These are phyloP conservation scores for Puccinia coronata DNA, from an alignment of 1,284 basidiomycete species.

Conservation along the genomic window DNA sequence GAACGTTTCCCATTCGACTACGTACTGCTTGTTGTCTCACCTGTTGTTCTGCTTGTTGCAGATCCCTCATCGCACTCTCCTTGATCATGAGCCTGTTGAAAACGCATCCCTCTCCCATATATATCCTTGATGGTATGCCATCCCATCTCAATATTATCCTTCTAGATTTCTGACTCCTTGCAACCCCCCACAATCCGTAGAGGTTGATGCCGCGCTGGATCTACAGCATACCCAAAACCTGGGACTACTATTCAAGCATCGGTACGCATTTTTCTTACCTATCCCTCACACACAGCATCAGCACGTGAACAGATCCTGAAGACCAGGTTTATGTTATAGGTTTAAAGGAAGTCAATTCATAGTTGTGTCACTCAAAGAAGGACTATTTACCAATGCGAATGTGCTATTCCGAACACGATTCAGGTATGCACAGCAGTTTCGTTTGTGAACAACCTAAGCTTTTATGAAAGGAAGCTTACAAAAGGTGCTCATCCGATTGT, in stretches of 20 bases:
- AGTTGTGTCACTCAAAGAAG: slow-evolving; percentile 95
- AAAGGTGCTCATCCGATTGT: no score
- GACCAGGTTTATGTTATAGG: slow-evolving; percentile 74
- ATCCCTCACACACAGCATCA: slow-evolving; percentile 54
- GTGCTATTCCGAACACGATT: slow-evolving; percentile 81
- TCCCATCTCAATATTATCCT: background rate
- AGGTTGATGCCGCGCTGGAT: slow-evolving; percentile 59
- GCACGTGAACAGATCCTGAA: background rate
- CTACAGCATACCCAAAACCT: slow-evolving; percentile 59
- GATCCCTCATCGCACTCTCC: slow-evolving; percentile 56
- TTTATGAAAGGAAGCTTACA: no score
- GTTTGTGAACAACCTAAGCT: no score
- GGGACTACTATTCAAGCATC: slow-evolving; percentile 56
- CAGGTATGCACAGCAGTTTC: slow-evolving; percentile 57
- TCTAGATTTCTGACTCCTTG: background rate
- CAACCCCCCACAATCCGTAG: slow-evolving; percentile 51
- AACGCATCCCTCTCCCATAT: slow-evolving; percentile 60
- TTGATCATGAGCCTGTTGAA: slow-evolving; percentile 59
- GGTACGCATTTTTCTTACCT: slow-evolving; percentile 61
- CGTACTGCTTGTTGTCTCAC: background rate
- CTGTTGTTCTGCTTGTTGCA: slow-evolving; percentile 30
- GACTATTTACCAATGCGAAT: slow-evolving; percentile 95
- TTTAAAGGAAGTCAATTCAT: slow-evolving; percentile 98
- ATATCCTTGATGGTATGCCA: slow-evolving; percentile 53
- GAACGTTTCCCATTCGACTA: background rate